Evolutionary conservation across 2,329 filamentous ascomycete genomes (phyloP), one percentile per base, ranked within the genome.

Genomic region (Curvularia eragrostidis): DNA sequence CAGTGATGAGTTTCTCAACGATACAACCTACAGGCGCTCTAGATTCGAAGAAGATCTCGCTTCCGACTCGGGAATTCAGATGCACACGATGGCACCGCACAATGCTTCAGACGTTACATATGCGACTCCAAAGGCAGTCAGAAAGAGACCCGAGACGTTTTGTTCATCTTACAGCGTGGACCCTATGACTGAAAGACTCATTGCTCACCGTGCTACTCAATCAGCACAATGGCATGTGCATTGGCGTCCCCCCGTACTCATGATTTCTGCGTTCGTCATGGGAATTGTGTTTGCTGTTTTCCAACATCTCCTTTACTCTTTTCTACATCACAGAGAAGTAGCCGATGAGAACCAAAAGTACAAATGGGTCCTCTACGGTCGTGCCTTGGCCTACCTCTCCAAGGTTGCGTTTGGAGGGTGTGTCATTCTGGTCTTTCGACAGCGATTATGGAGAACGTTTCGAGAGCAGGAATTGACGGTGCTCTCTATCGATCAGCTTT

Each of bases 401-500:
- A 77, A 75, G 48, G 64, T 75, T 3, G 72, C 72, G 8, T 75
- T 77, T 49, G 73, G 72, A 10, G 69, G 68, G 19, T 71, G 70
- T 23, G 63, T 68, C 15, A 59, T 76, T 7, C 48, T 76, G 0
- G 69, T 71, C 12, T 75, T 73, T 39, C 68, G 73, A 6, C 74
- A 77, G 54, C 66, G 74, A 2, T 71, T 76, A 28, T 77, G 75
- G 75, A 67, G 69, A n/a, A 72, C 72, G 0, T 70, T 76, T 34
- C 62, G 73, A 24, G 58, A 67, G 13, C 67, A 65, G 8, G 69
- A 71, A 10, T 61, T 77, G 10, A 73, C 74, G 2, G 64, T 76
- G 1, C 53, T 69, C n/a, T 70, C 71, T 0, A 77, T 77, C 38
- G 74, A 77, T 52, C 71, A 73, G 38, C 51, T 76, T 1, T 76